Evolutionary conservation across 768 basidiomycete genomes (phyloP).

Genomic region (Russula dissimulans): DNA sequence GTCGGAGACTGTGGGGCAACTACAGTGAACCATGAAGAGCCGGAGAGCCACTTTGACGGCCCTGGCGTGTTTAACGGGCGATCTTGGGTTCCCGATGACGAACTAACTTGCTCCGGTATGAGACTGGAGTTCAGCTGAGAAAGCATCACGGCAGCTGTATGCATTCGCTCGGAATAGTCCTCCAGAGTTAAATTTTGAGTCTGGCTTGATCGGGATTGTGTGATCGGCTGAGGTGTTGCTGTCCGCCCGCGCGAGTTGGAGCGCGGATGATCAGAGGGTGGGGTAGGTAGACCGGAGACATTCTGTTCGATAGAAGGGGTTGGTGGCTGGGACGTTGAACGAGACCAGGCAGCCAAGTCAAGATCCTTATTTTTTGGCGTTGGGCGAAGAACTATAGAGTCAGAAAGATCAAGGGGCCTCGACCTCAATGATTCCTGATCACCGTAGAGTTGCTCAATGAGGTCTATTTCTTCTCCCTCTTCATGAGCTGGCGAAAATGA

Average conservation of each 20-base stretch:
- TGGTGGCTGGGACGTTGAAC: constrained; percentile 38
- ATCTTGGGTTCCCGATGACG: constrained; percentile 14
- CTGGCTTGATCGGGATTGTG: constrained; percentile 2
- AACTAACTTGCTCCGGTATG: constrained; percentile 42
- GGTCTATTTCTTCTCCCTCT: constrained; percentile 86
- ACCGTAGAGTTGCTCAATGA: constrained; percentile 94
- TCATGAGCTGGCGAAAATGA: constrained; percentile 15
- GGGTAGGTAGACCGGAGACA: background rate
- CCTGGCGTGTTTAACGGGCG: constrained; percentile 12
- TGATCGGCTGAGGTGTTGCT: constrained; percentile 9
- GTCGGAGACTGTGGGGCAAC: constrained; percentile 5
- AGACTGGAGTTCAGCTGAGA: constrained; percentile 87
- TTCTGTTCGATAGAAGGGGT: constrained; percentile 34
- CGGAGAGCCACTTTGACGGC: constrained; percentile 25
- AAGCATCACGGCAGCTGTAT: constrained; percentile 96
- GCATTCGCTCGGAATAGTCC: constrained; percentile 98
- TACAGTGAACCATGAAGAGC: constrained; percentile 23
- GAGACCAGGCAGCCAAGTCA: constrained; percentile 79
- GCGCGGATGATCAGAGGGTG: background rate
- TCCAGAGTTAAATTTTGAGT: constrained; percentile 60
- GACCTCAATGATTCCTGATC: constrained; percentile 62
- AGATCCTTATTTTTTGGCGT: constrained; percentile 83
- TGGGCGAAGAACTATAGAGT: constrained; percentile 74
- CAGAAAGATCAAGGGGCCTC: constrained; percentile 66
- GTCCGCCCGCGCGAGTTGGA: constrained; percentile 4